phyloP scores from a whole-genome alignment of 768 basidiomycete genomes.

The Cyclocybe aegerita region DNA sequence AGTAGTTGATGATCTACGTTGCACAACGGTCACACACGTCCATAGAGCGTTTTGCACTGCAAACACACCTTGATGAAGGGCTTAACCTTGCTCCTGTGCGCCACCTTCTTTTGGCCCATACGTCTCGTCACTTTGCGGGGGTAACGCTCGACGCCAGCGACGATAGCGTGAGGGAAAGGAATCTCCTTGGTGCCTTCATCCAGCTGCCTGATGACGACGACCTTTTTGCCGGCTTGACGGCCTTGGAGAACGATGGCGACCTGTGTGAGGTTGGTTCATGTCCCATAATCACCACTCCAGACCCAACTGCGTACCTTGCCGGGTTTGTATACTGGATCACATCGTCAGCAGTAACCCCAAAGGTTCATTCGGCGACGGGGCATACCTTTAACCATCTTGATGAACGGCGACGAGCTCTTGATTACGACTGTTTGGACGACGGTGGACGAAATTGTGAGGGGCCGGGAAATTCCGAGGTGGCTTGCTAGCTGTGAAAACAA shows the following conservation, averaged over 20 bases:
- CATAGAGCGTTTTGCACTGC: not conserved
- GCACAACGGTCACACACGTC: not conserved
- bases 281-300: not conserved
- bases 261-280: slow-evolving; percentile 32
- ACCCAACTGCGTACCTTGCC: slow-evolving; percentile 65
- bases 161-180: slow-evolving; percentile 96
- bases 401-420: slow-evolving; percentile 42
- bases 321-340: slow-evolving; percentile 80
- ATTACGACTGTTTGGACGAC: slow-evolving; percentile 33
- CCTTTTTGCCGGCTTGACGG: slow-evolving; percentile 99
- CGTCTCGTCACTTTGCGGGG: slow-evolving; percentile 96
- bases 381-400: slow-evolving; percentile 63
- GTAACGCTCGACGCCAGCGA: slow-evolving; percentile 98
- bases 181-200: slow-evolving; percentile 97
- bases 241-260: slow-evolving; percentile 98
- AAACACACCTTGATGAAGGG: slow-evolving; percentile 94
- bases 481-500: slow-evolving; percentile 39
- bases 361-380: slow-evolving; percentile 4
- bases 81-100: slow-evolving; percentile 94
- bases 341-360: slow-evolving; percentile 12
- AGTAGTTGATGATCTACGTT: slow-evolving; percentile 90
- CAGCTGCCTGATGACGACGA: slow-evolving; percentile 96
- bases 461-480: slow-evolving; percentile 41
- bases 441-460: slow-evolving; percentile 23
- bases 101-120: slow-evolving; percentile 96